Conservation (phyloP, 441 rosid species). For the Syzygium syzygioides region DNA sequence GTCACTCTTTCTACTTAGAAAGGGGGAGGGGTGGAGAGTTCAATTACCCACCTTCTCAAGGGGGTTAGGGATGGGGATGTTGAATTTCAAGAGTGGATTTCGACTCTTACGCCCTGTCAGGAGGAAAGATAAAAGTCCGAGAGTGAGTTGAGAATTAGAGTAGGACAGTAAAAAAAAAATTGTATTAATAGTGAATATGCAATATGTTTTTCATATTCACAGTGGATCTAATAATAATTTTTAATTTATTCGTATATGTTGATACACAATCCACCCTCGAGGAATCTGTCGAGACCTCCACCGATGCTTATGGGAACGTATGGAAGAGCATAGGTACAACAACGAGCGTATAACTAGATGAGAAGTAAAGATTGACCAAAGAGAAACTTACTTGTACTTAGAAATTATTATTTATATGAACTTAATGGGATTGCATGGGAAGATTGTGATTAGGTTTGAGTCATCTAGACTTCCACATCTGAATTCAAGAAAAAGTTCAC, state of each 20-base stretch:
- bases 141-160: too few relatives aligned
- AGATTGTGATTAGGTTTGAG: not conserved
- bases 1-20: too few relatives aligned
- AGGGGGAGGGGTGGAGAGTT: too few relatives aligned
- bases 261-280: not conserved
- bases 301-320: not conserved
- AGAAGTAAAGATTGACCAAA: not conserved
- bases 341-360: not conserved
- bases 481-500: not conserved
- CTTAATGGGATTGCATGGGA: not conserved
- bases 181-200: not conserved
- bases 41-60: too few relatives aligned
- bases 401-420: not conserved
- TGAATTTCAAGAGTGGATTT: too few relatives aligned
- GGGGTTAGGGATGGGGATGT: too few relatives aligned
- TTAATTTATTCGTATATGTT: not conserved
- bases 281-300: not conserved
- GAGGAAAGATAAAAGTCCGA: too few relatives aligned
- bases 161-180: not conserved
- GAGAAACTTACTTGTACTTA: not conserved
- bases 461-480: not conserved
- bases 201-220: not conserved
- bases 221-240: not conserved
- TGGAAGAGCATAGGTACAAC: not conserved
- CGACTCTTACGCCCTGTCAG: too few relatives aligned